Evolutionary conservation across 257 asterid genomes (phyloP).

Genomic region (Solanum sejunctum): DNA sequence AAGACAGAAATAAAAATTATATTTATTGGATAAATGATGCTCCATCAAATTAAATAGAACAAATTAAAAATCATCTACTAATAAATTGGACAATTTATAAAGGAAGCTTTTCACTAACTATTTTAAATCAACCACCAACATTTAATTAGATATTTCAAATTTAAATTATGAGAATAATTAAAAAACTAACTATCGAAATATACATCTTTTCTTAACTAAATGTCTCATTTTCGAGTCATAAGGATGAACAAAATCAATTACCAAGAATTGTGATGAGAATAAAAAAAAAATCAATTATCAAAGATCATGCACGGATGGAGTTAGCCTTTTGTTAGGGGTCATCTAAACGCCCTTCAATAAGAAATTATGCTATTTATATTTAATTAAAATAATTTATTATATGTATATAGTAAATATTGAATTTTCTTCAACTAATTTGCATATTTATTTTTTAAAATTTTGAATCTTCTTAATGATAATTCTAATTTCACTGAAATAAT

Average conservation of each 20-base stretch:
- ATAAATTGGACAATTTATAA: background rate
- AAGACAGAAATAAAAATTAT: background rate
- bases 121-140: background rate
- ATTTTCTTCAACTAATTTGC: no score
- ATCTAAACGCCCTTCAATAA: no score
- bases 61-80: background rate
- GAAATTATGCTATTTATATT: no score
- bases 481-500: no score
- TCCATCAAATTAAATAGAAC: background rate
- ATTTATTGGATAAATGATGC: background rate
- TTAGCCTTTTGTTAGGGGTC: no score
- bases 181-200: background rate
- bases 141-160: background rate
- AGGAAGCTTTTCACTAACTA: background rate
- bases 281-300: background rate
- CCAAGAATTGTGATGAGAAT: background rate
- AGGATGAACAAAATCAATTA: background rate
- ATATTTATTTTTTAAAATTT: no score
- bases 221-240: background rate
- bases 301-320: no score
- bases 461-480: no score
- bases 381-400: no score
- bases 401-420: no score
- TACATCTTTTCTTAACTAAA: background rate
- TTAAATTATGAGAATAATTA: accelerated